Percentiles rank a stretch among this genome's conserved stretches.
Conservation (phyloP, 768 basidiomycete species). For the Russula virescens region DNA sequence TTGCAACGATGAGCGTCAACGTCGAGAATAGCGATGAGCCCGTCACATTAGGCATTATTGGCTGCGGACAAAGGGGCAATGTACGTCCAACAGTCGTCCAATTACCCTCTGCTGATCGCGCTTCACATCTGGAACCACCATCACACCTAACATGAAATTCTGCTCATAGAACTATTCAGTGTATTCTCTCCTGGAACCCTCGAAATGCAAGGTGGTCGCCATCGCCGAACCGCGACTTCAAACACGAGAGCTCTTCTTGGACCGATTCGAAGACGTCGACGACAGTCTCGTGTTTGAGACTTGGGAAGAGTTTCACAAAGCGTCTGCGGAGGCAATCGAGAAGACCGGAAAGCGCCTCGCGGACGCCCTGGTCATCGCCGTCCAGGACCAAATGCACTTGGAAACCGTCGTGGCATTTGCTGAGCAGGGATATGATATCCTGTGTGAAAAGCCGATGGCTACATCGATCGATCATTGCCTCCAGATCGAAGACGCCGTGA, state of each 20-base stretch:
- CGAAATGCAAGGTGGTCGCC: slow-evolving; percentile 69
- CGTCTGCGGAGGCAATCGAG: slow-evolving; percentile 59
- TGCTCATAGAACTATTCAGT: slow-evolving; percentile 58
- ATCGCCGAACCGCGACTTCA: slow-evolving; percentile 78
- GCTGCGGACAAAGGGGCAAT: slow-evolving; percentile 79
- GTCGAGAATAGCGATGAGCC: slow-evolving; percentile 30
- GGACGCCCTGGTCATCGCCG: slow-evolving; percentile 75
- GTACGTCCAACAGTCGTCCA: slow-evolving; percentile 48
- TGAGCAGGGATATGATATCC: slow-evolving; percentile 77
- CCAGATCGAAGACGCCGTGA: slow-evolving; percentile 66
- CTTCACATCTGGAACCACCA: no score
- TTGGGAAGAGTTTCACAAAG: slow-evolving; percentile 65
- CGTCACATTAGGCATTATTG: slow-evolving; percentile 70
- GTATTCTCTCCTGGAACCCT: slow-evolving; percentile 57
- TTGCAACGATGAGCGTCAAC: slow-evolving; percentile 26
- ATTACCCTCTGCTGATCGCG: not conserved
- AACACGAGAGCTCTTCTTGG: slow-evolving; percentile 54
- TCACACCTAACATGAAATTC: no score
- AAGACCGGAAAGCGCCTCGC: slow-evolving; percentile 66
- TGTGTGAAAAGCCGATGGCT: slow-evolving; percentile 93
- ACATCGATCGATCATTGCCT: slow-evolving; percentile 68
- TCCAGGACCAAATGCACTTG: slow-evolving; percentile 75
- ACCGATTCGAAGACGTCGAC: slow-evolving; percentile 54
- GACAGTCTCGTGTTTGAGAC: slow-evolving; percentile 61
- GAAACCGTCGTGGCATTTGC: slow-evolving; percentile 72